Evolutionary conservation across 106 monocot genomes (phyloP), one percentile per base, ranked within the genome.

Genomic region (Cymbidium sinense): DNA sequence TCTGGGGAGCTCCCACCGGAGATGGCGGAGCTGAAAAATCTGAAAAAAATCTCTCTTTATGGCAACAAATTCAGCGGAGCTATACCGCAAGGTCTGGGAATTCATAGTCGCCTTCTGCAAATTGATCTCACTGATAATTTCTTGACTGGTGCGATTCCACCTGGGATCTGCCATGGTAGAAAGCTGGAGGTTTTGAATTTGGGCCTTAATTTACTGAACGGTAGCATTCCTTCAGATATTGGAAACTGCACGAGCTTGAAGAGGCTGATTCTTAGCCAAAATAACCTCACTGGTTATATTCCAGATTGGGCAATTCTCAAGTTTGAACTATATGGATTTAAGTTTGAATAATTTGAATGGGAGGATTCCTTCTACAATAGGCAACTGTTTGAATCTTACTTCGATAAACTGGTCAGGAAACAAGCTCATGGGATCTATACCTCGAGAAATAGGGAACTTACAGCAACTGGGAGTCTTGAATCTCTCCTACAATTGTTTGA

Each of bases 111-210:
- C 64, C 70, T 99, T 65, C 61, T 70, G 5, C 33, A 51, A 6
- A 79, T 95, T 70, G 88, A 95, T 31, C 86, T 99, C 50, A 84
- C 82, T 7, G 76, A 89, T 34, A 99, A 90, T 75, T 81, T 76
- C 33, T 92, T 95, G 50, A 55, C 61, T 31, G 98, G 98, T 17
- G 83, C 50, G 55, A 90, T 95, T 10, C 98, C 98, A 20, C 87
- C 79, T 2, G 28, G 78, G 72, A 83, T 99, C 18, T 94, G 98
- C 72, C 80, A 65, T 51, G 79, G 82, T 8, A 83, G 78, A 55
- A 73, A 79, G 43, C 78, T 95, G 50, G 70, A 43, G 23, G 28
- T 79, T 34, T 81, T 99, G 47, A 83, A 81, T 62, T 75, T 99
- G 79, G 84, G 85, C 23, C 74, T 25, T 30, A 99, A 99, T 87